Evolutionary conservation across 345 rosid genomes (phyloP), one percentile per base, ranked within the genome.

Genomic region (Euphorbia peplus): DNA sequence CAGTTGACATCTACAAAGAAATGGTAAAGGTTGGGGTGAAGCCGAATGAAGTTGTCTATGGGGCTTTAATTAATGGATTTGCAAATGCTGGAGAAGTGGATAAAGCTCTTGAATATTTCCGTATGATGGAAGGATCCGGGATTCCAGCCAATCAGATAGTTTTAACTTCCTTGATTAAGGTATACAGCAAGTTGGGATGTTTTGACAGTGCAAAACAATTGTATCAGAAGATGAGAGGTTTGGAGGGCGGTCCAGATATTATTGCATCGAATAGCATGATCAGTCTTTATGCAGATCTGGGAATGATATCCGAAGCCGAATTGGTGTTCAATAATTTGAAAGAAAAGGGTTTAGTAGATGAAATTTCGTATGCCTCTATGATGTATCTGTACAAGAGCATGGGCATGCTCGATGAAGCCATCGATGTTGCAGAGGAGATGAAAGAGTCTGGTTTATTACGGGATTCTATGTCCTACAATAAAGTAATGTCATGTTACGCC

Each of bases 351-450:
- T 70, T 63, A 16, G 95, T 86, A 7, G 95, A 93, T 69, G 93
- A 76, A 37, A 76, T 86, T 70, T 79, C 98, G 4, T 90, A 81
- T 74, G 90, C 90, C 18, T 79, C 84, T 47, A 93, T 93, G 97
- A 93, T 93, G 91, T 79, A 79, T 66, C 71, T 88, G 58, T 93
- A 90, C 79, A 90, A 87, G 80, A 82, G 74, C 59, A 84, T 87
- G 91, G 93, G 90, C 21, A 87, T 93, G 97, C 86, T 90, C 41
- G 95, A 90, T 15, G 82, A 88, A 73, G 93, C 95, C 4, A 82
- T 90, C 66, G 86, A 85, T 78, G 84, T 90, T 77, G 95, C 91
- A 13, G 90, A 93, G 77, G 93, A 90, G 81, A 87, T 88, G 97
- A 93, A 83, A 75, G 81, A 70, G 67, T 88, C 89, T 1, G 89